Evolutionary conservation across 345 rosid genomes (phyloP).

Genomic region (Corchorus capsularis): DNA sequence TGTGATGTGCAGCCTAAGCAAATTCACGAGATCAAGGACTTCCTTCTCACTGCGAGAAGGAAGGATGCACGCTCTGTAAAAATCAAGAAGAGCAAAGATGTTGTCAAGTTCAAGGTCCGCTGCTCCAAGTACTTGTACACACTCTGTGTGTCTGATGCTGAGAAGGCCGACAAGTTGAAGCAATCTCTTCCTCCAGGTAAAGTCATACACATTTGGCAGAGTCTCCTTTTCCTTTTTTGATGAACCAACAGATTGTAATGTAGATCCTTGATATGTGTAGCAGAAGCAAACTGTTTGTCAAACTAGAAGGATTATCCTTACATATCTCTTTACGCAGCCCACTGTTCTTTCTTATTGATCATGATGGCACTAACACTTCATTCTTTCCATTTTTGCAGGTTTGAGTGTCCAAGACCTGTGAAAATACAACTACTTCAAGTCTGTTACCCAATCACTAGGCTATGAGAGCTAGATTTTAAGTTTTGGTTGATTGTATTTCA

Average conservation of each 20-base stretch:
- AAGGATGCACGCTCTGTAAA: constrained; percentile 91
- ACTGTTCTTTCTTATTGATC: background rate
- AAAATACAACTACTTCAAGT: constrained; percentile 13
- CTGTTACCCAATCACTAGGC: background rate
- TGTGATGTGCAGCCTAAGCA: constrained; percentile 71
- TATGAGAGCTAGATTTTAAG: background rate
- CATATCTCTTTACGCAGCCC: background rate
- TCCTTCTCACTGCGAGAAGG: constrained; percentile 95
- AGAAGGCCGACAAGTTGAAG: constrained; percentile 94
- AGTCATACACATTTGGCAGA: background rate
- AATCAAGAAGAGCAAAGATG: constrained; percentile 81
- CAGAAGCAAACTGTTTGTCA: background rate
- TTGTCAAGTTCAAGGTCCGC: constrained; percentile 90
- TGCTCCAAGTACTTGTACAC: constrained; percentile 94
- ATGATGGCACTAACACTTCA: background rate
- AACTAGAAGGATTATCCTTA: background rate
- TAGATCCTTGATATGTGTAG: background rate
- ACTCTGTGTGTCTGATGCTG: constrained; percentile 77
- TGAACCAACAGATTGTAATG: background rate
- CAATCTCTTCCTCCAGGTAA: constrained; percentile 97
- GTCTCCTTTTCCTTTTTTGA: background rate
- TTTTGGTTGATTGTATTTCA: constrained; percentile 1
- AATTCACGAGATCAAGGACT: constrained; percentile 94
- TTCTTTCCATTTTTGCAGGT: constrained; percentile 48
- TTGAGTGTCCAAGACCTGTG: constrained; percentile 77